Conservation (phyloP, 176 grass and related monocot genomes). For the Bothriochloa decipiens region DNA sequence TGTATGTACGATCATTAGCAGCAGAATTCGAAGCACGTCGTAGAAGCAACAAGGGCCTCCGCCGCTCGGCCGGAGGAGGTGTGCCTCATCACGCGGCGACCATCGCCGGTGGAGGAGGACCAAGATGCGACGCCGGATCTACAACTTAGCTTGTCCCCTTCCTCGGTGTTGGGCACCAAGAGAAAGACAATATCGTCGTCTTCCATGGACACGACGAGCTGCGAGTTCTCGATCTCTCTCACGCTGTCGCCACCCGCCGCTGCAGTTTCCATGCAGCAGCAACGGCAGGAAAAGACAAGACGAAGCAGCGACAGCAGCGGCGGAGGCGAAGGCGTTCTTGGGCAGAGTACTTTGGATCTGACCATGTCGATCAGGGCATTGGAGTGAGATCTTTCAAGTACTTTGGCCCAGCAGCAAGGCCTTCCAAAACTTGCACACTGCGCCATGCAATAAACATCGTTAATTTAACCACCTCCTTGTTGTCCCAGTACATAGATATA, state of each 20-base stretch:
- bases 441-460: constrained; percentile 61
- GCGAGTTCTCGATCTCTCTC: constrained; percentile 58
- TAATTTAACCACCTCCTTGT: constrained; percentile 34
- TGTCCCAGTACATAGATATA: constrained; percentile 38
- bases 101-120: constrained; percentile 2
- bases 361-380: constrained; percentile 99
- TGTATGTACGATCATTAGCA: constrained; percentile 14
- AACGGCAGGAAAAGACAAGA: constrained; percentile 41
- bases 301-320: constrained; percentile 47
- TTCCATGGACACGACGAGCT: constrained; percentile 30
- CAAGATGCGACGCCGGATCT: constrained; percentile 44
- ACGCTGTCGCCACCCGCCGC: constrained; percentile 59
- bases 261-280: constrained; percentile 33
- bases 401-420: constrained; percentile 62
- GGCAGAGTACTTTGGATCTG: constrained; percentile 99
- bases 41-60: background rate
- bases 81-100: constrained; percentile 48
- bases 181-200: constrained; percentile 30
- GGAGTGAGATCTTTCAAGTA: constrained; percentile 99
- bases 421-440: constrained; percentile 60
- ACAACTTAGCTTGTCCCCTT: constrained; percentile 68
- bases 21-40: constrained; percentile 17
- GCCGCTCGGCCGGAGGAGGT: background rate
- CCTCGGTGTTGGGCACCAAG: constrained; percentile 28
- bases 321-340: constrained; percentile 58